Conservation (phyloP, 257 asterid species). For the Plantago elongata region DNA sequence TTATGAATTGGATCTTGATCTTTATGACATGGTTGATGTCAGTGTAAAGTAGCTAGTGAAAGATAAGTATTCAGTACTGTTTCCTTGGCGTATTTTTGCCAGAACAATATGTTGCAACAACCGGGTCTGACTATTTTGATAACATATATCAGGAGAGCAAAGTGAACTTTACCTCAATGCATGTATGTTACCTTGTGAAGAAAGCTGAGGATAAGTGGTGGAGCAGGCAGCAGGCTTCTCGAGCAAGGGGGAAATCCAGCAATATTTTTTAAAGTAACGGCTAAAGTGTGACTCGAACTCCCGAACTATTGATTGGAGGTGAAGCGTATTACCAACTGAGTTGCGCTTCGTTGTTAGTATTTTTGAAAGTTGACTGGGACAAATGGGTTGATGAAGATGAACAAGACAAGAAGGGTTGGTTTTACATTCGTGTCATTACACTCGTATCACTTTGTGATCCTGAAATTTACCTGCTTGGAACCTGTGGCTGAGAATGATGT, state of each 20-base stretch:
- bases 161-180: conserved; percentile 36
- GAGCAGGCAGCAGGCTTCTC: conserved; percentile 58
- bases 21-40: conserved; percentile 61
- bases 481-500: neutral
- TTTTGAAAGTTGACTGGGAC: conserved; percentile 81
- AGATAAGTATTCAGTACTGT: too few species aligned
- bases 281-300: too few species aligned
- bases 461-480: too few species aligned
- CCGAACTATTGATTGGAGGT: too few species aligned
- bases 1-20: conserved; percentile 74
- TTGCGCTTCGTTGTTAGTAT: too few species aligned
- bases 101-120: neutral
- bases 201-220: conserved; percentile 81
- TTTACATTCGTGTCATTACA: too few species aligned
- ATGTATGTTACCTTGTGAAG: conserved; percentile 54
- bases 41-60: conserved; percentile 39
- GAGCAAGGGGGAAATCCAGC: conserved; percentile 56
- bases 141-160: conserved; percentile 56
- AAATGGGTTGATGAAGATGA: conserved; percentile 89
- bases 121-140: neutral
- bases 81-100: neutral
- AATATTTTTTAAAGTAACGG: too few species aligned
- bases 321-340: too few species aligned
- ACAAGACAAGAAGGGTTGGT: conserved; percentile 40
- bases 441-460: neutral